Conservation (phyloP, 2,329 filamentous ascomycete genomes). For the Hawksworthiomyces lignivorus region DNA sequence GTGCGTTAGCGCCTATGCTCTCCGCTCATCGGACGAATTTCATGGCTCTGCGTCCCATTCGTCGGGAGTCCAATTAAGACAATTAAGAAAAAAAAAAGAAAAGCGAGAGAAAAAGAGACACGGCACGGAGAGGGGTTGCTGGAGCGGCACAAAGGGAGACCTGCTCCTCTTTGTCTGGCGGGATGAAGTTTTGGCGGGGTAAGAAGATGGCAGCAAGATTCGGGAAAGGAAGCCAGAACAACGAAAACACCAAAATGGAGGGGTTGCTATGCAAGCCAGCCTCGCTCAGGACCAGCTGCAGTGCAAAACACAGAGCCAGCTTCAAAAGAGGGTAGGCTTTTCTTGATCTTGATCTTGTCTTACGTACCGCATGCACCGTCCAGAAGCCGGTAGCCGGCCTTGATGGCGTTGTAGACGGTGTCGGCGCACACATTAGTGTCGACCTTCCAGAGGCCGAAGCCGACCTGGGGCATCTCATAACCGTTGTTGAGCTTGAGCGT, state of each 20-base stretch:
- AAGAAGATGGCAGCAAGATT: too few relatives aligned
- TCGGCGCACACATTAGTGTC: constrained; percentile 65
- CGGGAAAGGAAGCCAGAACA: too few relatives aligned
- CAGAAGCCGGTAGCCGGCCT: constrained; percentile 52
- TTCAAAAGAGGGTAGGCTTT: not conserved
- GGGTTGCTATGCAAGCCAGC: too few relatives aligned
- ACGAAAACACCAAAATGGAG: too few relatives aligned
- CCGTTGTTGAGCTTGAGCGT: constrained; percentile 58
- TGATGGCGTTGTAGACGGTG: constrained; percentile 68
- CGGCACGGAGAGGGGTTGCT: constrained; percentile 6
- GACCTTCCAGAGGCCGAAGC: constrained; percentile 80
- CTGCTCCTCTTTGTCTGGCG: too few relatives aligned
- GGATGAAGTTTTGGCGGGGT: constrained; percentile 6
- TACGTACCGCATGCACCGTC: constrained; percentile 54
- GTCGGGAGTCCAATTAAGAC: too few relatives aligned
- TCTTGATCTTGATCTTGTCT: not conserved
- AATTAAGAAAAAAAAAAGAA: too few relatives aligned
- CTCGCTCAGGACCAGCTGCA: too few relatives aligned
- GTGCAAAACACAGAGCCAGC: too few relatives aligned
- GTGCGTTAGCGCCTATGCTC: not conserved
- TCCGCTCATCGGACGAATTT: too few relatives aligned
- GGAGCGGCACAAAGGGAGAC: too few relatives aligned
- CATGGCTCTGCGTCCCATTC: too few relatives aligned
- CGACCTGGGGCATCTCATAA: constrained; percentile 65
- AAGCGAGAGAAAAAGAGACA: not conserved